Base-by-base conservation (phyloP, 73 alveolate genomes). In the Paramecium biaurelia region DNA sequence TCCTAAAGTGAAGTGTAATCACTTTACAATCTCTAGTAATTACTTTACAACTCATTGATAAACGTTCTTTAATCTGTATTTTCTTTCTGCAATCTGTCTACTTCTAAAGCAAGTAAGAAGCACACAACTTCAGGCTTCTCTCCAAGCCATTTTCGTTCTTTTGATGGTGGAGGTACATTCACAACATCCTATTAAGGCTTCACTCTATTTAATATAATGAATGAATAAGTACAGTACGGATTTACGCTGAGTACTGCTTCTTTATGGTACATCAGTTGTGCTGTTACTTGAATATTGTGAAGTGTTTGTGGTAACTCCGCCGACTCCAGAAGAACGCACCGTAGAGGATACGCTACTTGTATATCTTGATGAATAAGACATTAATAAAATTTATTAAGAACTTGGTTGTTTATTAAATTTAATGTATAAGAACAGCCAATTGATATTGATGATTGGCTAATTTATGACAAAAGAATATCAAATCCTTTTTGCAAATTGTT, bases 141-240 rank as follows among this genome's bases (percentile, higher is more conserved):
- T 20, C 90, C 90, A 79, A 79, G 90, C 90, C 72, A 45, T 79
- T 79, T 79, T 79, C 90, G 47, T 18, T 79, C 90, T n/a, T 38
- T 45, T 21, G 86, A 35, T 15, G 86, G 86, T 2, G 86, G 67
- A 28, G 86, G 84, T n/a, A 63, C 84, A 63, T 26, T 63, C 41
- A 32, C 45, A 26, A 20, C 45, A 10, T 63, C 84, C 12, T 63
- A 32, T 26, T 63, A n/a, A 53, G 30, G 15, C 68, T 53, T 53
- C 21, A 53, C 68, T 18, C 68, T 53, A 5, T 47, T 14, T 18
- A 9, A 53, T 53, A 53, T 53, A 18, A 18, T 4, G 1, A 9
- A 53, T 5, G 9, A 14, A 53, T 5, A 53, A 53, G 68, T 63
- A 63, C 84, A 63, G 43, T 11, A 63, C 21, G 41, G 84, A 63